These are phyloP conservation scores for Rhodosporidiobolus odoratus DNA, from an alignment of 768 basidiomycete species.

Conservation along the genomic window DNA sequence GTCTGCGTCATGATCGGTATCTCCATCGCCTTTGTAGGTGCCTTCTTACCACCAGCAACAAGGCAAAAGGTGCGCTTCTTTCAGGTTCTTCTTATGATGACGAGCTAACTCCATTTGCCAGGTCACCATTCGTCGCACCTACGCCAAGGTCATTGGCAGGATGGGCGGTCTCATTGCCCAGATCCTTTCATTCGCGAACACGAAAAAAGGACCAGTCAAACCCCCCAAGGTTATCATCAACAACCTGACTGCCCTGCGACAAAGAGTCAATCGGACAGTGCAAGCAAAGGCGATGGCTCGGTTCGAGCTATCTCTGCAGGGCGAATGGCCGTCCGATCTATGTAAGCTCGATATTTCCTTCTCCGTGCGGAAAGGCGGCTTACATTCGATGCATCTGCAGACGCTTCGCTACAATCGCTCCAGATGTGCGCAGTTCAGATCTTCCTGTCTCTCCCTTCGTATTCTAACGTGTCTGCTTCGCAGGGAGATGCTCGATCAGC, in stretches of 20 bases:
- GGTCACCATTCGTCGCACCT: slow-evolving; percentile 31
- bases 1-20: slow-evolving; percentile 35
- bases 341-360: not conserved
- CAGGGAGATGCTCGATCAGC: slow-evolving; percentile 38
- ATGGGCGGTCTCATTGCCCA: slow-evolving; percentile 29
- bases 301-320: slow-evolving; percentile 35
- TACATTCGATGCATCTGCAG: not conserved
- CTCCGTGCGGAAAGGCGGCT: not conserved
- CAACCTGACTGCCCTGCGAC: slow-evolving; percentile 25
- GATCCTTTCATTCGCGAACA: slow-evolving; percentile 28
- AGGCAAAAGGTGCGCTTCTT: slow-evolving; percentile 10
- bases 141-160: slow-evolving; percentile 28
- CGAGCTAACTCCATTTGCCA: not conserved
- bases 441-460: not conserved
- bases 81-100: not conserved
- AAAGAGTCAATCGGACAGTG: slow-evolving; percentile 24
- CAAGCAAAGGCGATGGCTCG: slow-evolving; percentile 23
- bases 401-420: slow-evolving; percentile 19
- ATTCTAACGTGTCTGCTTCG: not conserved
- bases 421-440: slow-evolving; percentile 1
- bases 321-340: slow-evolving; percentile 31
- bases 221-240: slow-evolving; percentile 32
- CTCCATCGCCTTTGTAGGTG: slow-evolving; percentile 27
- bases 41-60: slow-evolving; percentile 22
- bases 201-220: slow-evolving; percentile 27